phyloP scores from a whole-genome alignment of 306 rosid species.

The Rosa multiflora region DNA sequence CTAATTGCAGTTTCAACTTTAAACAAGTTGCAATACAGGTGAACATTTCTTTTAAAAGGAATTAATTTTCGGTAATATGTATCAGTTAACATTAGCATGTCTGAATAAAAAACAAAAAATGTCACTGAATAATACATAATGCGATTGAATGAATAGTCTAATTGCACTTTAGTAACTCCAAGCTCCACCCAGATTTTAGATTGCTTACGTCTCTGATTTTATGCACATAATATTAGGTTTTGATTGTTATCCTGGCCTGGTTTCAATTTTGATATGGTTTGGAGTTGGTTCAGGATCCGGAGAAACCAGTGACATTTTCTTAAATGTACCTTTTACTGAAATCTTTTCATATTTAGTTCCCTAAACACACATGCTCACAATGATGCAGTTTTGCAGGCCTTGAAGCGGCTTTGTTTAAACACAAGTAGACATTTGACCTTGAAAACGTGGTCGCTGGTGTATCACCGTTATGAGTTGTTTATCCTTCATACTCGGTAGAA shows the following conservation, averaged over 20 bases:
- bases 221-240: not conserved
- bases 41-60: not conserved
- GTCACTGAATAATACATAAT: not conserved
- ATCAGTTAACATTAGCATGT: not conserved
- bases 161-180: not conserved
- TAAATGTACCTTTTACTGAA: slow-evolving; percentile 21
- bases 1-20: not conserved
- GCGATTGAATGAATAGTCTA: not conserved
- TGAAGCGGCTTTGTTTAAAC: slow-evolving; percentile 38
- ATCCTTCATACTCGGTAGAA: slow-evolving; percentile 48
- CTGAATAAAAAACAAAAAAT: not conserved
- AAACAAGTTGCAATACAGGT: not conserved
- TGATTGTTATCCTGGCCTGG: not conserved
- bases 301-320: not conserved
- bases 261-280: not conserved
- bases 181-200: not conserved
- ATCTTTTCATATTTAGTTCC: slow-evolving; percentile 5
- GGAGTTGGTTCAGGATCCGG: not conserved
- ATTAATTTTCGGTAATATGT: not conserved
- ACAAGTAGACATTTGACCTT: slow-evolving; percentile 23
- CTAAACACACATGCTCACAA: slow-evolving; percentile 11
- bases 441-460: slow-evolving; percentile 17
- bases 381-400: slow-evolving; percentile 48
- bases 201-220: not conserved
- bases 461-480: slow-evolving; percentile 62